Evolutionary conservation across 768 basidiomycete species (phyloP).

Genomic region (Lactifluus pinguis): DNA sequence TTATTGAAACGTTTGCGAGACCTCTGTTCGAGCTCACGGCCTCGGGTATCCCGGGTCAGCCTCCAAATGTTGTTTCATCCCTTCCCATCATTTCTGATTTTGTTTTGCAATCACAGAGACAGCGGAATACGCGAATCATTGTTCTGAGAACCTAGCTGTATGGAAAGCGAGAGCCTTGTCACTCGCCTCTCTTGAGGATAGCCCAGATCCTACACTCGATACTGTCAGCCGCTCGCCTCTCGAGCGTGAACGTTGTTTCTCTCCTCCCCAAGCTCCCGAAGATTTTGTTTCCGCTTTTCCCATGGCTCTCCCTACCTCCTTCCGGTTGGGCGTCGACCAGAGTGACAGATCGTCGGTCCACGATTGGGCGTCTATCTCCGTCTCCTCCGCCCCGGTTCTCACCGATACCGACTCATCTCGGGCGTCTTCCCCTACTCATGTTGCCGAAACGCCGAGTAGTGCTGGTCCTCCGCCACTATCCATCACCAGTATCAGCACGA

Average conservation of each 20-base stretch:
- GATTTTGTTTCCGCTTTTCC: constrained; percentile 48
- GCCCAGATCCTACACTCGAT: neutral
- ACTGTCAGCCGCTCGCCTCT: constrained; percentile 12
- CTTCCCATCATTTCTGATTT: neutral
- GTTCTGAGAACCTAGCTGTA: constrained; percentile 54
- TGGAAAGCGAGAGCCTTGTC: constrained; percentile 52
- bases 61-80: constrained; percentile 5
- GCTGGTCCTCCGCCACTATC: constrained; percentile 14
- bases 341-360: constrained; percentile 22
- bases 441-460: constrained; percentile 12
- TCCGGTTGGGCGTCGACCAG: constrained; percentile 24
- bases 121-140: constrained; percentile 54
- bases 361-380: constrained; percentile 13
- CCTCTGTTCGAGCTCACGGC: constrained; percentile 76
- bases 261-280: constrained; percentile 29
- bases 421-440: constrained; percentile 16
- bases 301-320: constrained; percentile 42
- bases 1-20: constrained; percentile 72
- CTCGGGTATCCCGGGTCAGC: constrained; percentile 62
- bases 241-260: constrained; percentile 16
- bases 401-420: constrained; percentile 20
- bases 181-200: constrained; percentile 25
- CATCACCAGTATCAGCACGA: neutral
- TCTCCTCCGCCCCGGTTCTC: constrained; percentile 6
- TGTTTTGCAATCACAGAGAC: constrained; percentile 41